Conservation (phyloP, 1,139 yeast genomes). For the Meyerozyma guilliermondii region DNA sequence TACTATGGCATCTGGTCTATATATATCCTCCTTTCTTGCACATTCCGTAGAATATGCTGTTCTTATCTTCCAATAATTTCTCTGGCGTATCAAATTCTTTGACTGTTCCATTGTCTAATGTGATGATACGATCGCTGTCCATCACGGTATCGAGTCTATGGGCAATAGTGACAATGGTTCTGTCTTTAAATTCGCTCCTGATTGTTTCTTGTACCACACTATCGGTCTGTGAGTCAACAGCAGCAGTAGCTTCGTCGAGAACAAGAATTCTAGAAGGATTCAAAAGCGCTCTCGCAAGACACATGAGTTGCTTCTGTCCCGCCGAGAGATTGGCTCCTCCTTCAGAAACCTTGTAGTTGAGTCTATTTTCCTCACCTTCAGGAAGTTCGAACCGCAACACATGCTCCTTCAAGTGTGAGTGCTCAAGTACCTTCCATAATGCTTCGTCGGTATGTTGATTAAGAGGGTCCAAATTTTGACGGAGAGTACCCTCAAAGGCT, state of each 20-base stretch:
- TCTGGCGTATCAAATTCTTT: slow-evolving; percentile 67
- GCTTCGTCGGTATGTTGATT: slow-evolving; percentile 45
- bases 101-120: slow-evolving; percentile 63
- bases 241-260: slow-evolving; percentile 82
- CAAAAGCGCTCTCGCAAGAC: slow-evolving; percentile 69
- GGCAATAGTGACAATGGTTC: slow-evolving; percentile 76
- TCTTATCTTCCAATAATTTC: slow-evolving; percentile 37
- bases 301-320: slow-evolving; percentile 75
- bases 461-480: slow-evolving; percentile 61
- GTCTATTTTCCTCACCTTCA: slow-evolving; percentile 20
- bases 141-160: slow-evolving; percentile 79
- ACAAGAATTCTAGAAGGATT: slow-evolving; percentile 56
- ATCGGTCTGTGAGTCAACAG: slow-evolving; percentile 79
- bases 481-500: slow-evolving; percentile 56
- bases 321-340: slow-evolving; percentile 72
- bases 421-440: slow-evolving; percentile 48
- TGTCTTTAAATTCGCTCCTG: slow-evolving; percentile 52
- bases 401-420: slow-evolving; percentile 50
- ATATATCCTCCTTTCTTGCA: slow-evolving; percentile 46
- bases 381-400: slow-evolving; percentile 27
- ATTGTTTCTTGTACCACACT: slow-evolving; percentile 71
- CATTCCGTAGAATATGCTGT: slow-evolving; percentile 45
- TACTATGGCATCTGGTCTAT: slow-evolving; percentile 5
- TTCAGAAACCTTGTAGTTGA: slow-evolving; percentile 49
- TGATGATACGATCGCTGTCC: slow-evolving; percentile 70